Conservation (phyloP, 2,329 filamentous ascomycete species). For the Pyricularia sp. region DNA sequence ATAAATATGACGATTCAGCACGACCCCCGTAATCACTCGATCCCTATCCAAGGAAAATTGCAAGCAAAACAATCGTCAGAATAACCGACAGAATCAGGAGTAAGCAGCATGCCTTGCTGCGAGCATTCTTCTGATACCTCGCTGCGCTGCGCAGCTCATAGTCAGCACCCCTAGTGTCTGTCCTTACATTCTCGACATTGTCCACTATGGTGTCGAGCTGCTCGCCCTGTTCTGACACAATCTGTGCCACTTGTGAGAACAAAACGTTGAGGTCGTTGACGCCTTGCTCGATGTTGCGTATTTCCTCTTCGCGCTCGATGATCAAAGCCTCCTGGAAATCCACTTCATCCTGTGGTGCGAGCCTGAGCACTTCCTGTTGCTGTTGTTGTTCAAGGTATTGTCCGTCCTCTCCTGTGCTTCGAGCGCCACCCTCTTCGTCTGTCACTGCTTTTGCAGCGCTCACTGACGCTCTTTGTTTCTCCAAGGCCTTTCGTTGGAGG, state of each 20-base stretch:
- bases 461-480: conserved; percentile 84
- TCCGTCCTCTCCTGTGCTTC: conserved; percentile 14
- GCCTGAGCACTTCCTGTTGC: conserved; percentile 66
- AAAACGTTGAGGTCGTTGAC: conserved; percentile 94
- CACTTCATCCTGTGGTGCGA: conserved; percentile 88
- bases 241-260: conserved; percentile 96
- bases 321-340: conserved; percentile 96
- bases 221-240: conserved; percentile 89
- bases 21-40: neutral
- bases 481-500: conserved; percentile 81
- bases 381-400: conserved; percentile 51
- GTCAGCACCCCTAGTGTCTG: conserved; percentile 78
- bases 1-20: neutral
- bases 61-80: conserved; percentile 79
- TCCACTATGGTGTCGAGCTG: conserved; percentile 78
- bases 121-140: conserved; percentile 88
- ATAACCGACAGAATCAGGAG: conserved; percentile 83
- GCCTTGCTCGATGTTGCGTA: conserved; percentile 93
- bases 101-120: conserved; percentile 90
- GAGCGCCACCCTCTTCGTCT: conserved; percentile 40
- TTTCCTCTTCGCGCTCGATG: conserved; percentile 92
- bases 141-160: conserved; percentile 76
- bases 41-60: conserved; percentile 64
- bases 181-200: conserved; percentile 76
- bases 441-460: conserved; percentile 74